Evolutionary conservation across 106 monocot genomes (phyloP).

Genomic region (Dendrobium officinale): DNA sequence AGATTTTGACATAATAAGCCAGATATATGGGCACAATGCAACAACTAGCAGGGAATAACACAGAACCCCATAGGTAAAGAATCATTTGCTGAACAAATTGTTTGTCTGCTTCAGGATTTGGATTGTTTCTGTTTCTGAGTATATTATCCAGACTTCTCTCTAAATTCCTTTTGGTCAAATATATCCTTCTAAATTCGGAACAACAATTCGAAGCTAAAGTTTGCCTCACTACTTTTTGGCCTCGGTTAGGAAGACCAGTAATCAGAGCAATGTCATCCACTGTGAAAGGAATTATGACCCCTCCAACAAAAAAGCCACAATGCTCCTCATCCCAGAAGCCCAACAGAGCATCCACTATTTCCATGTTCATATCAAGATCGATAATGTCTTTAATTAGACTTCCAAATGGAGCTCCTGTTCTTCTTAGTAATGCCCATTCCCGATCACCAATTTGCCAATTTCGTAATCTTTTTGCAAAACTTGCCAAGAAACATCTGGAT

Average conservation of each 20-base stretch:
- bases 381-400: slow-evolving; percentile 1
- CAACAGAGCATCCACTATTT: slow-evolving; percentile 4
- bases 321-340: slow-evolving; percentile 6
- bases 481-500: neutral
- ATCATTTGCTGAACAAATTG: slow-evolving; percentile 11
- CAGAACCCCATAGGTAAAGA: slow-evolving; percentile 5
- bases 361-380: neutral
- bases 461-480: neutral
- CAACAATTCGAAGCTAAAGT: too few relatives aligned
- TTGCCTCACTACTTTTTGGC: neutral
- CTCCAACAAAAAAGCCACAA: neutral
- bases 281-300: neutral
- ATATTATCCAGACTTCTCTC: neutral
- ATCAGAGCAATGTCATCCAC: slow-evolving; percentile 9
- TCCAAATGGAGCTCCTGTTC: slow-evolving; percentile 10
- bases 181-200: neutral
- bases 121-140: neutral
- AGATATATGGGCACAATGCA: neutral
- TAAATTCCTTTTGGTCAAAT: neutral
- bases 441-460: neutral
- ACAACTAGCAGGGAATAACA: neutral
- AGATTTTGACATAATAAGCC: neutral
- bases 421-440: slow-evolving; percentile 2
- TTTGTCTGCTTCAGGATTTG: neutral
- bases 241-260: slow-evolving; percentile 4